A percentile compares a stretch with the other conserved stretches of the same genome.
These are phyloP conservation scores for Cymbopogon citratus DNA, from an alignment of 176 grass and related monocot genomes.

Conservation along the genomic window DNA sequence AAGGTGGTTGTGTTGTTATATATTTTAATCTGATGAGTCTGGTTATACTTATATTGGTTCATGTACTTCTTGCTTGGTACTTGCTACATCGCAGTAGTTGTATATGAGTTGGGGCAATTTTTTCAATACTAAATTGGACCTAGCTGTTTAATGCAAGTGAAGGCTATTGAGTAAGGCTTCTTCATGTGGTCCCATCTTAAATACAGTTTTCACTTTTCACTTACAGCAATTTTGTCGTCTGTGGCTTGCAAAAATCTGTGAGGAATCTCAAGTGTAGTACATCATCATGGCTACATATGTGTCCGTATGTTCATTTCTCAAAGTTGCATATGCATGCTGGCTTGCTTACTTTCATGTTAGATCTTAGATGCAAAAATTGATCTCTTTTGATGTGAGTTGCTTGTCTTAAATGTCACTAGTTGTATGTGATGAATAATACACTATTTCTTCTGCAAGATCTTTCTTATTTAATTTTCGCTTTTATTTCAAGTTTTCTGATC, in stretches of 20 bases:
- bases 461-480: constrained; percentile 1
- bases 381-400: not conserved
- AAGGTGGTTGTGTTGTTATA: not conserved
- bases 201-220: not conserved
- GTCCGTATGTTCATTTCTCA: not conserved
- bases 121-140: not conserved
- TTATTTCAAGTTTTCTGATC: not conserved
- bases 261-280: not conserved
- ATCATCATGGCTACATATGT: not conserved
- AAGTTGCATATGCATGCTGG: not conserved
- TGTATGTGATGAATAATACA: not conserved
- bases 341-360: not conserved
- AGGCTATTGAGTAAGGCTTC: not conserved
- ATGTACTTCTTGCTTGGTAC: not conserved
- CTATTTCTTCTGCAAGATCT: not conserved
- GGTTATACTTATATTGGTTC: not conserved
- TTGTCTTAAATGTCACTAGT: not conserved
- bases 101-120: not conserved
- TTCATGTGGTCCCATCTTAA: not conserved
- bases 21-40: not conserved
- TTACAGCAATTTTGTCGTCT: not conserved
- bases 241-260: not conserved
- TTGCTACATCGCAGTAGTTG: not conserved
- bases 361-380: not conserved
- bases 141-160: not conserved